Evolutionary conservation across 305 asterid species (phyloP).

Genomic region (Fraxinus paxiana): DNA sequence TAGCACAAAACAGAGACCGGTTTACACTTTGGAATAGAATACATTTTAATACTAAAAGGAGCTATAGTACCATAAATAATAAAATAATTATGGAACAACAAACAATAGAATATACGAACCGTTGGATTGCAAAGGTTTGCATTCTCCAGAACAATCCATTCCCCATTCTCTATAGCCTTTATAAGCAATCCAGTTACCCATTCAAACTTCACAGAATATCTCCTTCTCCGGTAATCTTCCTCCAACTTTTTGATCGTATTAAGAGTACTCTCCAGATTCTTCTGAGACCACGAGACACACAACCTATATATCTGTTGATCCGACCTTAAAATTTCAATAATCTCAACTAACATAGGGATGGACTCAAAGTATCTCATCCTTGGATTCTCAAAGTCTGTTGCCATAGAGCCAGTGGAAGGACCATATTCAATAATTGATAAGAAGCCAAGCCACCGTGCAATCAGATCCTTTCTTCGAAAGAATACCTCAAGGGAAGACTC

Average conservation of each 20-base stretch:
- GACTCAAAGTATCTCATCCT: constrained; percentile 45
- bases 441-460: constrained; percentile 66
- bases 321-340: constrained; percentile 59
- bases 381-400: constrained; percentile 38
- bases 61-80: constrained; percentile 4
- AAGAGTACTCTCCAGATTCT: constrained; percentile 58
- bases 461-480: constrained; percentile 43
- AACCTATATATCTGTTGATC: constrained; percentile 30
- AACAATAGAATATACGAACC: constrained; percentile 44
- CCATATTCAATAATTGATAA: constrained; percentile 38
- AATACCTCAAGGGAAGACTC: constrained; percentile 50
- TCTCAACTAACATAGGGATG: constrained; percentile 45
- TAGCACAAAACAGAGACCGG: constrained; percentile 23
- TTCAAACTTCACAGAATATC: constrained; percentile 71
- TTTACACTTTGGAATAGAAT: constrained; percentile 3
- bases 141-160: constrained; percentile 93
- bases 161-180: constrained; percentile 96
- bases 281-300: constrained; percentile 62
- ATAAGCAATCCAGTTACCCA: constrained; percentile 88
- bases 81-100: not conserved
- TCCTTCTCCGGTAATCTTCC: constrained; percentile 36
- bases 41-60: not conserved
- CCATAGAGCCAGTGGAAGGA: constrained; percentile 33
- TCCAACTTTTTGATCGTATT: constrained; percentile 48
- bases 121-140: constrained; percentile 99